Evolutionary conservation across 2,329 filamentous ascomycete species (phyloP).

Genomic region (Cercospora brassicicola): DNA sequence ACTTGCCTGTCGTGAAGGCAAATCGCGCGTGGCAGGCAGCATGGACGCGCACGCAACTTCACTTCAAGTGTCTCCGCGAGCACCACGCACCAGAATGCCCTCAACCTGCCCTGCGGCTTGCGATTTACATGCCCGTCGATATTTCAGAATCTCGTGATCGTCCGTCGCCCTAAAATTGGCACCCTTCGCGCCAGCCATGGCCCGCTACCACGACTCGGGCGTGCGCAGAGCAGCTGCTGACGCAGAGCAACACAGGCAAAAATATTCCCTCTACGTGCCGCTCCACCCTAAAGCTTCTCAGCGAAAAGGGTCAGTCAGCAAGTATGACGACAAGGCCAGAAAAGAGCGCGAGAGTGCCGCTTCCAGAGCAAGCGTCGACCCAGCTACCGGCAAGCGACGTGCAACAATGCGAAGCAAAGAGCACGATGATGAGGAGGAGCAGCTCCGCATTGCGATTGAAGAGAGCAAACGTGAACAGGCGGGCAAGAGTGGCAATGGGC

Average conservation of each 20-base stretch:
- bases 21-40: not conserved
- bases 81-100: constrained; percentile 8
- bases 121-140: not conserved
- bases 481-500: constrained; percentile 54
- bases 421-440: constrained; percentile 92
- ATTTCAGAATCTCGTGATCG: not conserved
- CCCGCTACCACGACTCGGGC: constrained; percentile 32
- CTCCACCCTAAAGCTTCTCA: constrained; percentile 51
- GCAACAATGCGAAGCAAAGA: constrained; percentile 98
- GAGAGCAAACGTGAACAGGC: constrained; percentile 83
- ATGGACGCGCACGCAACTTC: not conserved
- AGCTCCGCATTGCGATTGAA: constrained; percentile 84
- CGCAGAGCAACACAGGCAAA: constrained; percentile 50
- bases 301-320: constrained; percentile 65
- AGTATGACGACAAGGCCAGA: constrained; percentile 60
- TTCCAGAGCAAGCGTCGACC: constrained; percentile 53
- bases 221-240: constrained; percentile 33
- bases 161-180: not conserved
- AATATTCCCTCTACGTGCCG: constrained; percentile 64
- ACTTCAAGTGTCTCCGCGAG: not conserved
- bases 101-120: not conserved
- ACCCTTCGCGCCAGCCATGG: constrained; percentile 20
- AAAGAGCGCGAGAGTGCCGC: constrained; percentile 57
- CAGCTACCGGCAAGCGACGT: constrained; percentile 72
- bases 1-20: not conserved